Evolutionary conservation across 2,329 filamentous ascomycete species (phyloP), one percentile per base, ranked within the genome.

Genomic region (Cordyceps tenuipes): DNA sequence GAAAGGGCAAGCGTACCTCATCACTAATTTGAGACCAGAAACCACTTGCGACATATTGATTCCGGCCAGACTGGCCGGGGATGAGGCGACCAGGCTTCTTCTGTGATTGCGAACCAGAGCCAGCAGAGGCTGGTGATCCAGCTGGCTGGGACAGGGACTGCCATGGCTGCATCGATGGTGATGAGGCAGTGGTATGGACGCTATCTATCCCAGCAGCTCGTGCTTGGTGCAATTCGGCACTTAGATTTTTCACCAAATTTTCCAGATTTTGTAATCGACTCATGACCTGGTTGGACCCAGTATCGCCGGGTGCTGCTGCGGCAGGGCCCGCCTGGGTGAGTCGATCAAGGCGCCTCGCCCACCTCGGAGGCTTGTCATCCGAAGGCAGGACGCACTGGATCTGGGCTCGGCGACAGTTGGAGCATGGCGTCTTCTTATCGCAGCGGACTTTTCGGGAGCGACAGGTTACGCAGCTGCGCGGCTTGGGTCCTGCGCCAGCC

Each of bases 11-110:
- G 61, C 71, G 48, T 70, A 82, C 79, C 74, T 83, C 81, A 51
- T 83, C 79, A 57, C 77, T 79, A n/a, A 83, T 74, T 1, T 76
- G 75, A 2, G 79, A 79, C 80, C 81, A 83, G 64, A 83, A 83
- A 15, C 76, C 76, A 62, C 73, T 81, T 60, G 77, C 77, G 12
- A 83, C 69, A 65, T 83, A 83, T 15, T 76, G 75, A 43, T 73
- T 77, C 13, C 68, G 70, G 6, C 66, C 75, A 39, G 46, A 29
- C 17, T 6, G 64, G 53, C 3, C 62, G 36, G 15, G 58, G 41
- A 26, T 36, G 55, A 29, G 57, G 48, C 19, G 56, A 57, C 17
- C 65, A 61, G 12, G 51, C 26, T 31, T 31, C 15, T 66, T 66
- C 13, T 63, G 63, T 6, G 66, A 64, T 3, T 68, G 66, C 19